Evolutionary conservation across 2,329 filamentous ascomycete species (phyloP), one percentile per base, ranked within the genome.

Genomic region (Penicillium brevicompactum): DNA sequence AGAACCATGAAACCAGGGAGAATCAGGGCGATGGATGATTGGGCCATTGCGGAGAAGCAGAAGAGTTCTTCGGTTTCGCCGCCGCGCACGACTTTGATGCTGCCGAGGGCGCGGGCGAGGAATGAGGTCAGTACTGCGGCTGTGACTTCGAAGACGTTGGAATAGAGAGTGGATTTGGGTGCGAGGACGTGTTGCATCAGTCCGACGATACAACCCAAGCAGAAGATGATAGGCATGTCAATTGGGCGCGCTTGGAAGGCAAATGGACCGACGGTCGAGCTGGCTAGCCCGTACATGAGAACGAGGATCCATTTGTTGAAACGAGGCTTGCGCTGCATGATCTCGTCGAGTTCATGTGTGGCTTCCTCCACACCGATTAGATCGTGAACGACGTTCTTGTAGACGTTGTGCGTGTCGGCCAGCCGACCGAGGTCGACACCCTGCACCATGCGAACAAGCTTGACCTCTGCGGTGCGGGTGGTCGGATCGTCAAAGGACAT

Each of bases 191-290:
- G 83, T 66, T 95, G 90, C 52, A 96, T 79, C 51, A 87, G 76
- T 1, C 91, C 91, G 2, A 95, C 80, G 18, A 93, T 76, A 65
- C 84, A 87, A 4, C 91, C 91, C 0, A 96, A 81, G 1, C 91
- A 57, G 70, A 95, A 95, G 43, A 87, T 86, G 30, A 93, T 82
- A 0, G 90, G 90, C 62, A 95, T 78, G 68, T 96, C 91, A 66
- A 94, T 89, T 42, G 87, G 84, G 3, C 90, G 84, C 3, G 88
- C 90, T 53, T 86, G 79, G 66, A 95, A 96, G 10, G 89, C 90
- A 67, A 95, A 95, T 0, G 90, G 90, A 0, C 89, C 90, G 2
- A 94, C 90, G 5, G 81, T 83, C 1, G 86, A 86, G 32, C 89
- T 91, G 2, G 91, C 91, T 11, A 91, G 73, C 0, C 91, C 91